Conservation (phyloP, 139 green algal species). For the Spirogloea muscicola region DNA sequence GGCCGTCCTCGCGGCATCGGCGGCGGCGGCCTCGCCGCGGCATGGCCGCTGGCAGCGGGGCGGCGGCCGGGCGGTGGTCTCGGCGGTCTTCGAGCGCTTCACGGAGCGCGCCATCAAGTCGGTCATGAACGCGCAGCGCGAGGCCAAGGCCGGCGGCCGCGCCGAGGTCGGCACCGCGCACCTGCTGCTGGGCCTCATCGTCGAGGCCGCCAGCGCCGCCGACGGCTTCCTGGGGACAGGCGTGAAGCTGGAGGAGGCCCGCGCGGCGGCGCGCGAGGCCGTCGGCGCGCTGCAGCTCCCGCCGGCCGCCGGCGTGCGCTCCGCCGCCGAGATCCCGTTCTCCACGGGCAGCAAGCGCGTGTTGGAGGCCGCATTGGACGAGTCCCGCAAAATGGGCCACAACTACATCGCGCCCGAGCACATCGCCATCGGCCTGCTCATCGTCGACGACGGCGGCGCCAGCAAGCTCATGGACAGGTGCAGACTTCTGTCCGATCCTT, state of each 20-base stretch:
- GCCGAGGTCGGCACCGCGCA: slow-evolving; percentile 67
- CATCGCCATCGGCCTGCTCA: slow-evolving; percentile 75
- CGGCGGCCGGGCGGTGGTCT: neutral
- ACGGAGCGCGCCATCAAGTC: slow-evolving; percentile 88
- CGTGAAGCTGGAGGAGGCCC: slow-evolving; percentile 57
- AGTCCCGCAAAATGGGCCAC: slow-evolving; percentile 69
- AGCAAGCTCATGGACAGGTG: slow-evolving; percentile 40
- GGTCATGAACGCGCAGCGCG: slow-evolving; percentile 96
- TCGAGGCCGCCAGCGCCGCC: slow-evolving; percentile 59
- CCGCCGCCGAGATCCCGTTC: slow-evolving; percentile 68
- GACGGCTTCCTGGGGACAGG: slow-evolving; percentile 71
- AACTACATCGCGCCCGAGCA: slow-evolving; percentile 90
- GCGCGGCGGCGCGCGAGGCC: slow-evolving; percentile 41
- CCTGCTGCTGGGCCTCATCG: slow-evolving; percentile 82
- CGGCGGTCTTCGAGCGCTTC: slow-evolving; percentile 92
- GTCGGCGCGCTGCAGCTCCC: neutral
- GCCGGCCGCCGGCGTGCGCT: slow-evolving; percentile 11
- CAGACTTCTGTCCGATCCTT: no score
- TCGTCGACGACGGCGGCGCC: slow-evolving; percentile 29
- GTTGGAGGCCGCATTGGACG: slow-evolving; percentile 79
- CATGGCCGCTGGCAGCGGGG: no score
- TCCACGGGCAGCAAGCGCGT: slow-evolving; percentile 65
- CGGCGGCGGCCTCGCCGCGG: no score
- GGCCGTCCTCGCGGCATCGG: no score
- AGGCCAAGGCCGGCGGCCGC: slow-evolving; percentile 60